phyloP scores from a whole-genome alignment of 768 basidiomycete genomes.

The Lenzites betulinus region DNA sequence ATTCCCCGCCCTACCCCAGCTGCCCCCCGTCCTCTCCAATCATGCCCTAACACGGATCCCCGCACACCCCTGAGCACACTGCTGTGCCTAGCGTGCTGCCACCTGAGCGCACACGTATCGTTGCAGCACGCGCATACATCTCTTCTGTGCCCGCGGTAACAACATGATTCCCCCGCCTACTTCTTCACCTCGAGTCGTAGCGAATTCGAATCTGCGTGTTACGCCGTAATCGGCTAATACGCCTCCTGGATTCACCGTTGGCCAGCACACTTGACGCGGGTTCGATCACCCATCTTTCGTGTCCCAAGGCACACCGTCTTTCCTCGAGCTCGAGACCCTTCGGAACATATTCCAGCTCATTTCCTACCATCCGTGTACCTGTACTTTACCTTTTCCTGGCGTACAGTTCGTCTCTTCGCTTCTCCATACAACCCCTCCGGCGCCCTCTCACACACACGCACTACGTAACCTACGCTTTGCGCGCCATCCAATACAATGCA shows the following conservation, averaged over 20 bases:
- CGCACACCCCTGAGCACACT: no score
- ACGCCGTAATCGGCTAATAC: no score
- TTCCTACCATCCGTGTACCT: slow-evolving; percentile 7
- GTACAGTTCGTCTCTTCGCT: not conserved
- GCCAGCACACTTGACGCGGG: not conserved
- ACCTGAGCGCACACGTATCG: no score
- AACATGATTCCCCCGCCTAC: not conserved
- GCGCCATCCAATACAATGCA: not conserved
- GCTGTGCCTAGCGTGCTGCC: no score
- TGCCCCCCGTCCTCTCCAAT: no score
- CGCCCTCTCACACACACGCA: no score
- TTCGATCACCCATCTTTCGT: slow-evolving; percentile 1
- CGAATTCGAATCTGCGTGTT: no score
- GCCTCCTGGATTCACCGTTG: not conserved
- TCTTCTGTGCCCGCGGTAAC: not conserved
- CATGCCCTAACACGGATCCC: no score
- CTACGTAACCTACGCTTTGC: no score
- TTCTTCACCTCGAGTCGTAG: no score
- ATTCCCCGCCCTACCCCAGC: no score
- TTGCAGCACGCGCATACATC: no score
- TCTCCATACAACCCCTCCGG: not conserved
- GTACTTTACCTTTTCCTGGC: not conserved
- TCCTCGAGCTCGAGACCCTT: slow-evolving; percentile 3
- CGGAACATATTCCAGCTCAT: not conserved
- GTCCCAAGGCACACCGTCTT: slow-evolving; percentile 2